phyloP scores from a whole-genome alignment of 495 filamentous ascomycete species.

The Podospora appendiculata region DNA sequence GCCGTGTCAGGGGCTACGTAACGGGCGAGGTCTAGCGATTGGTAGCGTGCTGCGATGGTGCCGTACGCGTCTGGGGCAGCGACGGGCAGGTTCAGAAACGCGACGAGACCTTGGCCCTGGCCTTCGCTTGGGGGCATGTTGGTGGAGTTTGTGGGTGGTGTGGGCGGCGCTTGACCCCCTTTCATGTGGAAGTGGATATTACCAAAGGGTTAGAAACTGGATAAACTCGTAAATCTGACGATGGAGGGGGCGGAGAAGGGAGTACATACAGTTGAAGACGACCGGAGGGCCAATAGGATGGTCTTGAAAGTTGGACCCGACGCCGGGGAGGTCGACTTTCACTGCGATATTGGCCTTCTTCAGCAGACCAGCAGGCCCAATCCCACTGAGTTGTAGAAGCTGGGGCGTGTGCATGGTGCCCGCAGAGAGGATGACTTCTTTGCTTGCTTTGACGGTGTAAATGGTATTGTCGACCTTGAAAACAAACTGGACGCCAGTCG shows the following conservation, averaged over 20 bases:
- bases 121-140: conserved; percentile 12
- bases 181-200: neutral
- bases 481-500: neutral
- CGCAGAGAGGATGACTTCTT: conserved; percentile 47
- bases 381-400: conserved; percentile 41
- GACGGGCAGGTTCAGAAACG: conserved; percentile 30
- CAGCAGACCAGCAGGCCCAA: conserved; percentile 37
- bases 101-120: conserved; percentile 20
- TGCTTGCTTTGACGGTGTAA: conserved; percentile 25
- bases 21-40: conserved; percentile 25
- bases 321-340: conserved; percentile 38
- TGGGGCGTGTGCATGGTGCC: conserved; percentile 47
- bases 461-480: neutral
- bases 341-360: conserved; percentile 29
- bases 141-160: conserved; percentile 15
- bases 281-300: conserved; percentile 19
- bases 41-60: conserved; percentile 24
- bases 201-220: neutral
- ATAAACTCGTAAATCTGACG: conserved; percentile 3
- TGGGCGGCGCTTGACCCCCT: no score
- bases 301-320: conserved; percentile 52
- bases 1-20: conserved; percentile 28
- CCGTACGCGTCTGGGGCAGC: conserved; percentile 23
- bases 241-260: conserved; percentile 5
- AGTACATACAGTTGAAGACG: conserved; percentile 9